These are phyloP conservation scores for Pseudoperonospora humuli DNA, from an alignment of 352 stramenopile genomes.

Conservation along the genomic window DNA sequence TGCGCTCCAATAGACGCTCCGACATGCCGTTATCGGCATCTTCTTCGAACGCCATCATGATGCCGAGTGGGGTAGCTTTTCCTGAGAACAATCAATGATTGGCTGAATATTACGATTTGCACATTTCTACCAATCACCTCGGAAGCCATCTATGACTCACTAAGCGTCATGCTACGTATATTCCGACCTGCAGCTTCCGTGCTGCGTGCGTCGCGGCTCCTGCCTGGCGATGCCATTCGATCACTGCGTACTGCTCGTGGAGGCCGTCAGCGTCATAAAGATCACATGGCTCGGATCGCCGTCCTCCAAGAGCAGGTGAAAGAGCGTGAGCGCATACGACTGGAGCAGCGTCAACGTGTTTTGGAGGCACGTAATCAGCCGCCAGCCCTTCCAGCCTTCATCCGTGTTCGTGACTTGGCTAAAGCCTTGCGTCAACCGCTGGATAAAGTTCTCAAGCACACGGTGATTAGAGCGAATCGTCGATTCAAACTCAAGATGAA, in stretches of 20 bases:
- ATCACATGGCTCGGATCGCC: slow-evolving; percentile 16
- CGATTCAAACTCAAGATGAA: slow-evolving; percentile 42
- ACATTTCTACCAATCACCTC: too few relatives aligned
- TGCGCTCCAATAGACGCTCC: slow-evolving; percentile 18
- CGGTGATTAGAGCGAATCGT: slow-evolving; percentile 46
- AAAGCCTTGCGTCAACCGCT: slow-evolving; percentile 58
- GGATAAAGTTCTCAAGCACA: slow-evolving; percentile 63
- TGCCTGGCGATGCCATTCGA: slow-evolving; percentile 2
- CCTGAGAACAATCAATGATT: too few relatives aligned
- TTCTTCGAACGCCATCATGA: slow-evolving; percentile 41
- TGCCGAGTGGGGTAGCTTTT: background rate
- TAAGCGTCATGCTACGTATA: too few relatives aligned
- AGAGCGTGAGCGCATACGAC: slow-evolving; percentile 4
- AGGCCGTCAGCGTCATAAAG: slow-evolving; percentile 16
- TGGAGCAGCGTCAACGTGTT: slow-evolving; percentile 17
- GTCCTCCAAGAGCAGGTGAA: slow-evolving; percentile 6
- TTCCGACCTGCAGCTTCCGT: too few relatives aligned
- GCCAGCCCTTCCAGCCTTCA: slow-evolving; percentile 32
- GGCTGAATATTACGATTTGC: background rate
- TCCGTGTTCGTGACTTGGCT: slow-evolving; percentile 66
- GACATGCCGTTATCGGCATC: slow-evolving; percentile 20
- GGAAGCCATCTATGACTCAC: too few relatives aligned
- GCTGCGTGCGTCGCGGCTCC: slow-evolving; percentile 1
- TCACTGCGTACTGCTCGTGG: slow-evolving; percentile 26
- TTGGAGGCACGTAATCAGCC: slow-evolving; percentile 17